phyloP scores from a whole-genome alignment of 2,329 filamentous ascomycete genomes.

The Aciculosporium take region DNA sequence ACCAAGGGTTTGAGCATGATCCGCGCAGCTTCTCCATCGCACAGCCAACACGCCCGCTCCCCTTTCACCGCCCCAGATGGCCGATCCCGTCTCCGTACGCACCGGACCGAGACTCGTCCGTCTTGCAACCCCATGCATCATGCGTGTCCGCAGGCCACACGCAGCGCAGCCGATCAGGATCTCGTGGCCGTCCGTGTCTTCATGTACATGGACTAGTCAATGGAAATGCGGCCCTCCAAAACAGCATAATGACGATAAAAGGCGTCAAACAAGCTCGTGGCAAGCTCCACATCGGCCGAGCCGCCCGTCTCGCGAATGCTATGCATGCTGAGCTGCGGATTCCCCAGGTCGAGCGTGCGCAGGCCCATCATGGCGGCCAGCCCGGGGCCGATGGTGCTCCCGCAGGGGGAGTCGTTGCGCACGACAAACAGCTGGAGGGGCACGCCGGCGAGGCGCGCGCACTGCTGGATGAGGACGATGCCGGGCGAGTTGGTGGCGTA shows the following conservation, averaged over 20 bases:
- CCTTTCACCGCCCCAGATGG: no score
- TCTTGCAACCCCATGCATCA: no score
- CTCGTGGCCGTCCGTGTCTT: no score
- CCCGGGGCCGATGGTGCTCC: constrained; percentile 97
- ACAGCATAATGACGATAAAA: constrained; percentile 80
- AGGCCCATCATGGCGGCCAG: constrained; percentile 74
- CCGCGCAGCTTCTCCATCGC: no score
- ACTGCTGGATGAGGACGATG: constrained; percentile 83
- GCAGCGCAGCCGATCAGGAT: no score
- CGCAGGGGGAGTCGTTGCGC: constrained; percentile 86
- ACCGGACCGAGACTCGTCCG: no score
- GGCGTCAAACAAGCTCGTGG: constrained; percentile 70
- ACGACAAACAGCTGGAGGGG: constrained; percentile 94
- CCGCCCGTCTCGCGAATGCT: constrained; percentile 90
- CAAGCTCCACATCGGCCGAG: constrained; percentile 72
- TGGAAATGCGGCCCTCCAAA: constrained; percentile 66
- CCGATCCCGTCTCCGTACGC: no score
- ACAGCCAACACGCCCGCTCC: no score
- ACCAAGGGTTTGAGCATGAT: no score
- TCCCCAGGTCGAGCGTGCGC: constrained; percentile 81
- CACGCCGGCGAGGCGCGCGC: constrained; percentile 58
- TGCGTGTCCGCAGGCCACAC: no score
- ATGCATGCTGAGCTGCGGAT: constrained; percentile 93
- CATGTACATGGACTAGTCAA: constrained; percentile 42
- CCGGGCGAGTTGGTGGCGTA: constrained; percentile 96